phyloP scores from a whole-genome alignment of 2,329 filamentous ascomycete genomes.

The Xylariaceae sp. region DNA sequence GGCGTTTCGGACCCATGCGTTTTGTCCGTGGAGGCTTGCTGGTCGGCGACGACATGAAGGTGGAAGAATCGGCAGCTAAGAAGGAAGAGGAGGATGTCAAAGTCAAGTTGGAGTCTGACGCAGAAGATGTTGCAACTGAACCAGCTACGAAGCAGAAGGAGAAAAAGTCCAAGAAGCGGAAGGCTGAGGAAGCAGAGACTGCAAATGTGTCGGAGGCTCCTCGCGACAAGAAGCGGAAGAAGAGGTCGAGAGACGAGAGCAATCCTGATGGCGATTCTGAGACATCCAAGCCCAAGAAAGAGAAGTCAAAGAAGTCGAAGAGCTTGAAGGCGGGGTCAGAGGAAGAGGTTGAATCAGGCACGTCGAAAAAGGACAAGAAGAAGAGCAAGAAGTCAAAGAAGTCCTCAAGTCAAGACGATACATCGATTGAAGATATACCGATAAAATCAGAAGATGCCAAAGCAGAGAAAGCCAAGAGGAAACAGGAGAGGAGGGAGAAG shows the following conservation, averaged over 20 bases:
- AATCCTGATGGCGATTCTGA: slow-evolving; percentile 8
- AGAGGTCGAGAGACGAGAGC: slow-evolving; percentile 15
- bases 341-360: slow-evolving; percentile 8
- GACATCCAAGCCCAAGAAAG: slow-evolving; percentile 21
- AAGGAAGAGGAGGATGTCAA: background rate
- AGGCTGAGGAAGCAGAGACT: slow-evolving; percentile 29
- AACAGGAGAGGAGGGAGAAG: slow-evolving; percentile 42
- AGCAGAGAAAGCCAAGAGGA: slow-evolving; percentile 43
- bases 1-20: slow-evolving; percentile 73
- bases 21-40: slow-evolving; percentile 83
- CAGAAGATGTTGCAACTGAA: no score
- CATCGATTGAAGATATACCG: slow-evolving; percentile 18
- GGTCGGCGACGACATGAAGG: slow-evolving; percentile 52
- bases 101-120: background rate
- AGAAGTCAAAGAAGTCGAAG: slow-evolving; percentile 25
- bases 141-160: slow-evolving; percentile 31
- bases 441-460: slow-evolving; percentile 14
- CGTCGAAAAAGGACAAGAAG: slow-evolving; percentile 22
- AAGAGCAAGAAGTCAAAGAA: slow-evolving; percentile 27
- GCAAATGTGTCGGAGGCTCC: slow-evolving; percentile 30
- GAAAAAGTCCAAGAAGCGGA: slow-evolving; percentile 40
- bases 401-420: slow-evolving; percentile 30
- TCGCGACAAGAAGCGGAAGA: slow-evolving; percentile 35
- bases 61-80: slow-evolving; percentile 22
- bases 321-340: slow-evolving; percentile 24